Percentiles rank a stretch among this genome's conserved stretches.
Conservation (phyloP, 352 stramenopile genomes). For the Lagenidium sp. region DNA sequence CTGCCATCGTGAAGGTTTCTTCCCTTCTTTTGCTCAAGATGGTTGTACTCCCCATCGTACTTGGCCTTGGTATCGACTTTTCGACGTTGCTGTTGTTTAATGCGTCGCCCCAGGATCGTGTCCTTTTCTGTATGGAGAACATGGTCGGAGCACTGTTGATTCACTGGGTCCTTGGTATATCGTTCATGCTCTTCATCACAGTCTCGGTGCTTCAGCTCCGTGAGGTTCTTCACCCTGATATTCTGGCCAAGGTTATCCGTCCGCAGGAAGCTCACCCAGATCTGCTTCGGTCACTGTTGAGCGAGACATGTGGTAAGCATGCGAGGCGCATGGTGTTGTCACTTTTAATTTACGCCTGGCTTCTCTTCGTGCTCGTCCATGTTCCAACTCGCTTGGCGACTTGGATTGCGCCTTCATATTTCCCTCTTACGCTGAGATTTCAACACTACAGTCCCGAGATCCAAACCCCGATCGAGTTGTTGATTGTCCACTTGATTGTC, state of each 20-base stretch:
- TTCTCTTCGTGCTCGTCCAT: constrained; percentile 86
- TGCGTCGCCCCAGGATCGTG: constrained; percentile 56
- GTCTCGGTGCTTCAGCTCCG: constrained; percentile 93
- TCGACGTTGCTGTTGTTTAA: constrained; percentile 89
- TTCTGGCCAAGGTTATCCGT: constrained; percentile 82
- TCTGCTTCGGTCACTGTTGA: constrained; percentile 91
- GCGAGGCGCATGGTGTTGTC: constrained; percentile 91
- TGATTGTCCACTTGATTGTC: constrained; percentile 94
- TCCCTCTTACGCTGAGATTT: constrained; percentile 82
- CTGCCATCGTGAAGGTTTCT: constrained; percentile 91
- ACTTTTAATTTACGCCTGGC: constrained; percentile 84
- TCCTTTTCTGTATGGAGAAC: constrained; percentile 75
- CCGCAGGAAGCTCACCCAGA: constrained; percentile 96
- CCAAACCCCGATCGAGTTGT: constrained; percentile 94
- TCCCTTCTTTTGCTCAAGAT: constrained; percentile 97
- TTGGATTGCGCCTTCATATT: constrained; percentile 34
- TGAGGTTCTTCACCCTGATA: constrained; percentile 93
- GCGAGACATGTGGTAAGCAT: constrained; percentile 91
- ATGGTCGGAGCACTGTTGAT: constrained; percentile 91
- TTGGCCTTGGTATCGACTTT: constrained; percentile 92
- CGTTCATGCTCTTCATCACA: constrained; percentile 97
- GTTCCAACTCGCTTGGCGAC: constrained; percentile 67
- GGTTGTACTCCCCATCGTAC: constrained; percentile 92
- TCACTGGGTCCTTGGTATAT: constrained; percentile 97
- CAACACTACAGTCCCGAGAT: constrained; percentile 91